Evolutionary conservation across 139 green algal genomes (phyloP).

Genomic region (Micractinium conductrix): DNA sequence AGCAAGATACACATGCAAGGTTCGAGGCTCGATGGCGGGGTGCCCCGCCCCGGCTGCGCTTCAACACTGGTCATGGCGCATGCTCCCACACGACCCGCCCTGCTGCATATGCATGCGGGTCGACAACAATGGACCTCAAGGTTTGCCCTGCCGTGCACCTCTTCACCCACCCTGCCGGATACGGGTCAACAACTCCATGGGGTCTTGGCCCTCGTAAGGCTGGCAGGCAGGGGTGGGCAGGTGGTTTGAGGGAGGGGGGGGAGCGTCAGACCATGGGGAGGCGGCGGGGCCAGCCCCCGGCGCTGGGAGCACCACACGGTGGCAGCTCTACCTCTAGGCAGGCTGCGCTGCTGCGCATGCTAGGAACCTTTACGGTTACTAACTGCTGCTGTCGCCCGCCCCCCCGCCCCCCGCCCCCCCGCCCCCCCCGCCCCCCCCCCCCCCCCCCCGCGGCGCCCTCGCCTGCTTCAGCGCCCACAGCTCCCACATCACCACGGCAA

Average conservation of each 20-base stretch:
- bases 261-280: background rate
- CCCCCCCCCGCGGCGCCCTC: no score
- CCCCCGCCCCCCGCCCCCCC: no score
- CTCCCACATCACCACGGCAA: constrained; percentile 42
- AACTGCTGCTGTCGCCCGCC: background rate
- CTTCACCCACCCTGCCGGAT: constrained; percentile 1
- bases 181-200: background rate
- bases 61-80: no score
- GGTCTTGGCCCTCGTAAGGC: constrained; percentile 3
- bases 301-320: background rate
- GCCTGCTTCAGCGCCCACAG: constrained; percentile 26
- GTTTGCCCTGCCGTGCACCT: no score
- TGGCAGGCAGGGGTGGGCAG: background rate
- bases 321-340: background rate
- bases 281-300: background rate
- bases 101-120: background rate
- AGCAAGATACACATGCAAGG: background rate
- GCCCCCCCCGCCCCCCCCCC: no score
- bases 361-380: no score
- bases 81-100: background rate
- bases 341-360: no score
- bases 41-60: no score
- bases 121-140: no score
- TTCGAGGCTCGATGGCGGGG: background rate
- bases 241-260: background rate